Percentiles rank a stretch among this genome's conserved stretches.
Conservation (phyloP, 1,284 basidiomycete species). For the Pulchroboletus neoregius region DNA sequence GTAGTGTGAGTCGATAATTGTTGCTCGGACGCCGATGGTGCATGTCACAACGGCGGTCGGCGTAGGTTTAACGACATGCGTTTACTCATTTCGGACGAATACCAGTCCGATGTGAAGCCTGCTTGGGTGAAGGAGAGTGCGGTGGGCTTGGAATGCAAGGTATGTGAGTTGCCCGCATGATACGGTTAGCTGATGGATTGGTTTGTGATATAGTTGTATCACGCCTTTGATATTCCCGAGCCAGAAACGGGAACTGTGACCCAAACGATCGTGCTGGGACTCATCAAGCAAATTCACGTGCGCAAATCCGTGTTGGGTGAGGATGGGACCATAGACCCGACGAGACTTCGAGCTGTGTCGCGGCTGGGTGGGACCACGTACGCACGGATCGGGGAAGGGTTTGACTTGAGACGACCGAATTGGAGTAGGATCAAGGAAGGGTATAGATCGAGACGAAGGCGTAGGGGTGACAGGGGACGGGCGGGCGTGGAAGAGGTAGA, state of each 20-base stretch:
- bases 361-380: slow-evolving; percentile 64
- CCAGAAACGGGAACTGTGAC: slow-evolving; percentile 41
- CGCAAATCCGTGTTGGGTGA: slow-evolving; percentile 50
- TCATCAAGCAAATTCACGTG: slow-evolving; percentile 62
- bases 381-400: slow-evolving; percentile 51
- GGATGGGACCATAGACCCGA: slow-evolving; percentile 53
- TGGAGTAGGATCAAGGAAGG: slow-evolving; percentile 47
- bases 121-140: slow-evolving; percentile 69
- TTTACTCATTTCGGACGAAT: slow-evolving; percentile 6
- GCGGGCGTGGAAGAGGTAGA: no score
- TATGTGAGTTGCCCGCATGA: slow-evolving; percentile 24
- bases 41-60: no score
- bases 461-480: no score
- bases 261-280: slow-evolving; percentile 60
- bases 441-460: background rate
- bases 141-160: slow-evolving; percentile 71
- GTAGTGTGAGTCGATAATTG: slow-evolving; percentile 46
- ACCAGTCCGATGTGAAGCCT: slow-evolving; percentile 50
- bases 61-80: background rate
- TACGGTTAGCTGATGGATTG: slow-evolving; percentile 1
- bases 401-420: slow-evolving; percentile 52
- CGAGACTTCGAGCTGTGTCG: slow-evolving; percentile 57
- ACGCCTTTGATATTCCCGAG: slow-evolving; percentile 51
- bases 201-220: slow-evolving; percentile 42
- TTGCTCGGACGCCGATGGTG: no score